These are phyloP conservation scores for Cytospora leucostoma DNA, from an alignment of 2,329 filamentous ascomycete species.

Conservation along the genomic window DNA sequence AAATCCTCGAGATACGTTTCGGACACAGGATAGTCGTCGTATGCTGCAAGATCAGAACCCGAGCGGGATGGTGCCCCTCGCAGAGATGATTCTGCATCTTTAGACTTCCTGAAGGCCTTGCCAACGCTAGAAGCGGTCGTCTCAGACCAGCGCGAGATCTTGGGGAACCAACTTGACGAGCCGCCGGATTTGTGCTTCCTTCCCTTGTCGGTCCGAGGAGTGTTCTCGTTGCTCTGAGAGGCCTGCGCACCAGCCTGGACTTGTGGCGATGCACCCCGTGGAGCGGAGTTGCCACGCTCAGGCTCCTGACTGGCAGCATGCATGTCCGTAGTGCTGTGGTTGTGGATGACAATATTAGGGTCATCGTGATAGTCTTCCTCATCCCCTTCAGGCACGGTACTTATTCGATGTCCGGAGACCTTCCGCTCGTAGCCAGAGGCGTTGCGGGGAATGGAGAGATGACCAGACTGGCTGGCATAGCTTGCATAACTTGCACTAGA, in stretches of 20 bases:
- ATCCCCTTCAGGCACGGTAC: constrained; percentile 83
- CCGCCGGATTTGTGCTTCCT: constrained; percentile 88
- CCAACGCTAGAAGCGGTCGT: constrained; percentile 89
- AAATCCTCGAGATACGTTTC: constrained; percentile 63
- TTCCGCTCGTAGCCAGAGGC: constrained; percentile 54
- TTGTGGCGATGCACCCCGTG: constrained; percentile 61
- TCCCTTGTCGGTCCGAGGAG: constrained; percentile 71
- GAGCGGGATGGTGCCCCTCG: constrained; percentile 66
- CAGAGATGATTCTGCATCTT: constrained; percentile 61
- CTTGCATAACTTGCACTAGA: constrained; percentile 71
- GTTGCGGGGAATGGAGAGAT: constrained; percentile 64
- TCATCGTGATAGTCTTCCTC: constrained; percentile 53
- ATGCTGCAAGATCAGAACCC: constrained; percentile 70
- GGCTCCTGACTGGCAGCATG: constrained; percentile 62
- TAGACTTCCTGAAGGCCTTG: constrained; percentile 72
- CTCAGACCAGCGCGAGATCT: constrained; percentile 96
- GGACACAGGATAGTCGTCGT: constrained; percentile 61
- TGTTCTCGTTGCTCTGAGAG: constrained; percentile 75
- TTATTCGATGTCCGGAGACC: constrained; percentile 78
- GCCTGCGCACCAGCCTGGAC: constrained; percentile 41
- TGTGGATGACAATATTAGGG: constrained; percentile 25
- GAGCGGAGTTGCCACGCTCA: constrained; percentile 54
- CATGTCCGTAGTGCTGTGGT: constrained; percentile 52
- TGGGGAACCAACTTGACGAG: constrained; percentile 79
- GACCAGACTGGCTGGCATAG: constrained; percentile 73